Conservation (phyloP, 805 yeast species). For the Metschnikowia kofuensis region DNA sequence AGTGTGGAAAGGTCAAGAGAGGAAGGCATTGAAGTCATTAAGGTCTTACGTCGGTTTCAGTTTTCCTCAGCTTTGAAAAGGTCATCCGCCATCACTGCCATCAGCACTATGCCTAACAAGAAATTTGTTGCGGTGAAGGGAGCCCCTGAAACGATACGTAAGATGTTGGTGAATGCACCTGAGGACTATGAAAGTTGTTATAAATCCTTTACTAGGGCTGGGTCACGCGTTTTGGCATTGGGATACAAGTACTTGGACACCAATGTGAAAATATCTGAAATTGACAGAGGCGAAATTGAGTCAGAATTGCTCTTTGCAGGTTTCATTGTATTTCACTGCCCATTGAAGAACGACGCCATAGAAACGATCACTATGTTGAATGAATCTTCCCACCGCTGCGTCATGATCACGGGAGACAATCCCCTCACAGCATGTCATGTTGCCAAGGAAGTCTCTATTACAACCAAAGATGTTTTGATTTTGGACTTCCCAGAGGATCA, state of each 20-base stretch:
- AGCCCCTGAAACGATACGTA: constrained; percentile 93
- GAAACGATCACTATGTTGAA: constrained; percentile 89
- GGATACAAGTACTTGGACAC: constrained; percentile 74
- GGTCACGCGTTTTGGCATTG: constrained; percentile 94
- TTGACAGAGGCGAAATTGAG: constrained; percentile 78
- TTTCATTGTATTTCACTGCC: constrained; percentile 95
- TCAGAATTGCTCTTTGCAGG: constrained; percentile 77
- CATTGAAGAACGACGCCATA: constrained; percentile 89
- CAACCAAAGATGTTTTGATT: constrained; percentile 78
- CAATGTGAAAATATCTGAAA: constrained; percentile 46
- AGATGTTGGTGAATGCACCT: constrained; percentile 71
- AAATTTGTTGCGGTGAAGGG: constrained; percentile 88
- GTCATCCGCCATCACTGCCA: constrained; percentile 77
- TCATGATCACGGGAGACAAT: constrained; percentile 99
- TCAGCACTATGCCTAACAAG: constrained; percentile 43
- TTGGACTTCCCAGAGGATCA: constrained; percentile 80
- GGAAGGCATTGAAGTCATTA: constrained; percentile 46
- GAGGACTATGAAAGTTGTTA: constrained; percentile 77
- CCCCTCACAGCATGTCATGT: constrained; percentile 98
- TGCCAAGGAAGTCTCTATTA: constrained; percentile 87
- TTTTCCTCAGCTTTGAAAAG: constrained; percentile 94
- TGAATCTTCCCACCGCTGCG: constrained; percentile 91
- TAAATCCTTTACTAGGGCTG: constrained; percentile 89
- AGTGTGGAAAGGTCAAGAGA: constrained; percentile 48
- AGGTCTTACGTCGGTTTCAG: constrained; percentile 90